Percentiles rank a stretch among this genome's conserved stretches.
phyloP scores from a whole-genome alignment of 768 basidiomycete species.

The Xerocomellus dryophilus region DNA sequence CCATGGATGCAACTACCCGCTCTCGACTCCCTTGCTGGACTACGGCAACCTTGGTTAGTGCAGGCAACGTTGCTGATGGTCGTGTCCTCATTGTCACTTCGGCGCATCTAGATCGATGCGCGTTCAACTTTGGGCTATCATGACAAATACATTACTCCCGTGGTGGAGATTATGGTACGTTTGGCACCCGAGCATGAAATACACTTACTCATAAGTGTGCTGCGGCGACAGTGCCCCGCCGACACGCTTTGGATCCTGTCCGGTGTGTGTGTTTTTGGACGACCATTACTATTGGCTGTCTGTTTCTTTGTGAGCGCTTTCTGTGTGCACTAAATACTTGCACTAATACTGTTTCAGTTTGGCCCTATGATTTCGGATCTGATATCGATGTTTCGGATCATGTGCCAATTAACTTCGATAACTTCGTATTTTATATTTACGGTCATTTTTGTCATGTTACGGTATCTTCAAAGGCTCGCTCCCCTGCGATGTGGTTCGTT shows the following conservation, averaged over 20 bases:
- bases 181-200: background rate
- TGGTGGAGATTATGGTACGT: conserved; percentile 6
- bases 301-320: conserved; percentile 21
- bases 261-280: background rate
- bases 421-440: conserved; percentile 12
- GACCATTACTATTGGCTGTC: conserved; percentile 14
- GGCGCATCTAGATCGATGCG: conserved; percentile 6
- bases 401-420: conserved; percentile 14
- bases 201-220: background rate
- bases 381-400: conserved; percentile 13
- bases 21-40: background rate
- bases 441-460: conserved; percentile 5
- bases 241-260: conserved; percentile 5
- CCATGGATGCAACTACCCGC: conserved; percentile 9
- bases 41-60: conserved; percentile 11
- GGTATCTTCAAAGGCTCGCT: background rate
- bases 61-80: background rate
- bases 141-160: background rate
- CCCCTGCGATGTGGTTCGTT: conserved; percentile 12
- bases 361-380: conserved; percentile 22
- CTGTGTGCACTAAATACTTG: background rate
- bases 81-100: background rate
- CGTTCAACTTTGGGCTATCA: background rate
- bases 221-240: background rate
- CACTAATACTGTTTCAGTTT: conserved; percentile 15